Evolutionary conservation across 1,284 basidiomycete genomes (phyloP), one percentile per base, ranked within the genome.

Genomic region (Pterulicium gracile): DNA sequence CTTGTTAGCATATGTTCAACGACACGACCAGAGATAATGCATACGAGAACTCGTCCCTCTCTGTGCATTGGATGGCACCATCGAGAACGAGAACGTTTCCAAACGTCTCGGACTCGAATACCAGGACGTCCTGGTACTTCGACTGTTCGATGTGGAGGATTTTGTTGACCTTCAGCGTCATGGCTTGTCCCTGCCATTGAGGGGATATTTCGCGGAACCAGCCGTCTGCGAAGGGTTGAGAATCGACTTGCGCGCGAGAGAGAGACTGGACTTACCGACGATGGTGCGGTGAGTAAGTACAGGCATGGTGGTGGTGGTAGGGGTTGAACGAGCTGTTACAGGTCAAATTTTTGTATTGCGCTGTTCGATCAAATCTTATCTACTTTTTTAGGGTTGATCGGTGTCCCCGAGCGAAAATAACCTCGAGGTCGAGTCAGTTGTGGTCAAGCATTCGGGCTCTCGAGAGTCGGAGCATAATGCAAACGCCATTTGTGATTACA

Each of bases 1-100:
- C 44, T 39, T 18, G 42, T 40, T 18, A 14, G 42, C 32, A 19
- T 19, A 43, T 45, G 22, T 36, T 45, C 18, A 24, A 21, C 15
- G 22, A 51, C 46, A 43, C 15, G n/a, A 3, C 4, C 19, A 22
- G 17, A 23, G 20, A 42, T 24, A n/a, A 79, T 86, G 57, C 66
- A n/a, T n/a, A 96, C 82, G 93, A 92, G 66, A 98, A 98, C 67
- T 98, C 95, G 63, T 98, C 95, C 46, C 94, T 83, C 70, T 98
- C 95, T 2, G 94, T 95, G 68, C 87, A 91, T 65, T 98, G 95
- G 56, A 98, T 90, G 52, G 88, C 92, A 50, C 93, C 92, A 64
- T 98, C 96, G 40, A 98, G 81, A 42, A 96, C 86, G 52, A 98
- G 80, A 43, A 98, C 93, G 60, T 98, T 98, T 27, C 95, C 95